Conservation (phyloP, 2,329 filamentous ascomycete species). For the Sordariomycetes sp. region DNA sequence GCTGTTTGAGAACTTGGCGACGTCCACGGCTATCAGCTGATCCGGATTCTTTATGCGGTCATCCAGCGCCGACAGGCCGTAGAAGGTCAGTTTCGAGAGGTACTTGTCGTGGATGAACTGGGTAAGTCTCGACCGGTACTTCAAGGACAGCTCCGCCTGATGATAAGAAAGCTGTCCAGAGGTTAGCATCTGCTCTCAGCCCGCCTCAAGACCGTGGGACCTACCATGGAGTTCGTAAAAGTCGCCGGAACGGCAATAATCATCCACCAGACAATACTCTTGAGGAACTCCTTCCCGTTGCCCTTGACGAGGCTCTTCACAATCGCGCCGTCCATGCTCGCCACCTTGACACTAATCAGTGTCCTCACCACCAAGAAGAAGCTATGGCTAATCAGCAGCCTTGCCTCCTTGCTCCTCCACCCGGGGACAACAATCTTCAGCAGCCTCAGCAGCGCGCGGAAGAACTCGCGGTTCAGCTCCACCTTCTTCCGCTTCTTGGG, state of each 20-base stretch:
- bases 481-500: constrained; percentile 56
- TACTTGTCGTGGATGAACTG: constrained; percentile 92
- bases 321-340: constrained; percentile 85
- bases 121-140: constrained; percentile 88
- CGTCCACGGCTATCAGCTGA: constrained; percentile 92
- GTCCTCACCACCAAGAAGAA: constrained; percentile 86
- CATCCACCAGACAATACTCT: constrained; percentile 96
- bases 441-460: constrained; percentile 61
- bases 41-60: constrained; percentile 98
- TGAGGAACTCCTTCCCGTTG: constrained; percentile 79
- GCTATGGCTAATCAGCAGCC: constrained; percentile 79
- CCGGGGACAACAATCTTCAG: constrained; percentile 82
- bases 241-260: constrained; percentile 88
- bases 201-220: constrained; percentile 12
- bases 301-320: constrained; percentile 89
- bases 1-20: constrained; percentile 91
- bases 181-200: background rate
- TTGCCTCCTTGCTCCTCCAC: constrained; percentile 77
- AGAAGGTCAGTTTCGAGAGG: constrained; percentile 94
- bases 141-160: constrained; percentile 84
- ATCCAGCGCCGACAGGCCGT: constrained; percentile 86
- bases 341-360: constrained; percentile 87
- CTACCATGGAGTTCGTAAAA: constrained; percentile 96
- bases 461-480: constrained; percentile 77
- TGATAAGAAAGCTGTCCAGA: constrained; percentile 74